phyloP scores from a whole-genome alignment of 106 monocot genomes.

The Amphibolis antarctica region DNA sequence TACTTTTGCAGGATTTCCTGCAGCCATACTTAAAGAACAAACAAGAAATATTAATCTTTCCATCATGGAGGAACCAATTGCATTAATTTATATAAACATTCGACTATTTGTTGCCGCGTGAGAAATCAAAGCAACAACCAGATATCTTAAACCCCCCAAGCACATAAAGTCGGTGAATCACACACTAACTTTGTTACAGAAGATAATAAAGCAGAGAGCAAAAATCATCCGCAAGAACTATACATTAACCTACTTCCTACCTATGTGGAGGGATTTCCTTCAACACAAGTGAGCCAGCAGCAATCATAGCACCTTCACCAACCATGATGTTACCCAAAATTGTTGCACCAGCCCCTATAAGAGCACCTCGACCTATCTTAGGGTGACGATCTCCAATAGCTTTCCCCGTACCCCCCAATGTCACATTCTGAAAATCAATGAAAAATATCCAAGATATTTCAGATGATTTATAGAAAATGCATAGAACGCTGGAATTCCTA shows the following conservation, averaged over 20 bases:
- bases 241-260: slow-evolving; percentile 22
- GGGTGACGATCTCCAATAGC: slow-evolving; percentile 81
- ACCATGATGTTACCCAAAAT: slow-evolving; percentile 71
- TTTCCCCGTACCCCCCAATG: slow-evolving; percentile 86
- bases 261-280: slow-evolving; percentile 83
- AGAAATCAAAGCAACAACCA: too few species aligned
- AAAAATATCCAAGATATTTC: background rate
- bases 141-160: too few species aligned
- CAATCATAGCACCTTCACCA: slow-evolving; percentile 85
- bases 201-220: background rate
- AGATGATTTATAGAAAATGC: too few species aligned
- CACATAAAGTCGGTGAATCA: background rate
- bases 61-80: background rate
- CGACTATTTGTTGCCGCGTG: too few species aligned
- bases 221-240: background rate
- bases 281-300: slow-evolving; percentile 81
- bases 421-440: slow-evolving; percentile 41
- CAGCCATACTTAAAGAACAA: slow-evolving; percentile 47
- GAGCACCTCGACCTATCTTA: slow-evolving; percentile 81
- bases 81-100: too few species aligned
- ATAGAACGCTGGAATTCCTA: background rate
- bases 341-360: slow-evolving; percentile 87
- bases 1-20: slow-evolving; percentile 66
- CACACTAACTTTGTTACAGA: background rate
- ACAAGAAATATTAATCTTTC: slow-evolving; percentile 5